A percentile compares a stretch with the other conserved stretches of the same genome.
Evolutionary conservation across 148 eudicot genomes (phyloP).

Genomic region (Rhododendron henanense): DNA sequence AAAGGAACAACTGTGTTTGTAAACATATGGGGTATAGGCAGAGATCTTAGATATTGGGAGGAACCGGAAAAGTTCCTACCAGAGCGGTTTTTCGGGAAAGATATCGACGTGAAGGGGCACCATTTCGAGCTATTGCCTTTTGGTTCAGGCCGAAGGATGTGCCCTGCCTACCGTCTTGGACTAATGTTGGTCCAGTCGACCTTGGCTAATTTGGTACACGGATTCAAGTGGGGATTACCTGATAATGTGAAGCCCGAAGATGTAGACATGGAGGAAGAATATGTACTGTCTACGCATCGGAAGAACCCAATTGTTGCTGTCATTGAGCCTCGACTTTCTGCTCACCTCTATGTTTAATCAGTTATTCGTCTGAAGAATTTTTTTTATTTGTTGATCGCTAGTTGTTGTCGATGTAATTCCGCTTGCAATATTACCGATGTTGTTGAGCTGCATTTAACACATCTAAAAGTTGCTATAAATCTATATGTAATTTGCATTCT

Average conservation of each 20-base stretch:
- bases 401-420: neutral
- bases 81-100: neutral
- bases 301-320: neutral
- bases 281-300: neutral
- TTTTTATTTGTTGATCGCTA: neutral
- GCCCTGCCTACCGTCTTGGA: constrained; percentile 5
- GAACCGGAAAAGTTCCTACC: neutral
- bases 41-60: neutral
- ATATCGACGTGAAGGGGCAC: neutral
- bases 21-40: neutral
- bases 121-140: constrained; percentile 10
- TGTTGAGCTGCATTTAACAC: too few species aligned
- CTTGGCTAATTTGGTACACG: constrained; percentile 5
- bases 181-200: neutral
- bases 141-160: constrained; percentile 5
- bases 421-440: neutral
- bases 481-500: too few species aligned
- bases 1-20: neutral
- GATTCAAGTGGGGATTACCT: neutral
- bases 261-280: neutral
- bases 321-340: neutral
- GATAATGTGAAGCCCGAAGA: neutral
- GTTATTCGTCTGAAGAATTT: neutral
- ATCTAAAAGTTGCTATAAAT: too few species aligned
- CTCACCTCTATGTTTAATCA: neutral